Evolutionary conservation across 1,284 basidiomycete species (phyloP).

Genomic region (Thelephora terrestris): DNA sequence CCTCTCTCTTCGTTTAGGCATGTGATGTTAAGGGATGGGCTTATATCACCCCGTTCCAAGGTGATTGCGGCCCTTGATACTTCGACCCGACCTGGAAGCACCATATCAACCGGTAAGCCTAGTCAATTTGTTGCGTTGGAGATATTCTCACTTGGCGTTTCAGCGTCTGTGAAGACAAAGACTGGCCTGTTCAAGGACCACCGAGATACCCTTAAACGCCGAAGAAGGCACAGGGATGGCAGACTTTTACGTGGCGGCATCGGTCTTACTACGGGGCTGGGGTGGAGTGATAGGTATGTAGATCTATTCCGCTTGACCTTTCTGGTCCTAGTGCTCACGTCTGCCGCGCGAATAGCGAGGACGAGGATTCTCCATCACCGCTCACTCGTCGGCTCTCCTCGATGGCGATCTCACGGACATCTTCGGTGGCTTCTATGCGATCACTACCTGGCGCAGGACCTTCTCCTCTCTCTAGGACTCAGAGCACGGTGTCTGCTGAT

Average conservation of each 20-base stretch:
- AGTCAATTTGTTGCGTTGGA: conserved; percentile 3
- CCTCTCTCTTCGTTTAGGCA: conserved; percentile 30
- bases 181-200: conserved; percentile 51
- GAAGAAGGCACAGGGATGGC: conserved; percentile 63
- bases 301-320: conserved; percentile 7
- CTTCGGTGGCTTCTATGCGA: conserved; percentile 13
- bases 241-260: conserved; percentile 57
- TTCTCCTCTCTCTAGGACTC: not conserved
- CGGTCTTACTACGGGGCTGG: conserved; percentile 70
- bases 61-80: conserved; percentile 31
- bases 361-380: conserved; percentile 70
- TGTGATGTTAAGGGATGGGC: conserved; percentile 63
- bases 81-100: conserved; percentile 27
- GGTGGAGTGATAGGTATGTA: conserved; percentile 71
- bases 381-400: conserved; percentile 56
- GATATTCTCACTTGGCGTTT: conserved; percentile 1
- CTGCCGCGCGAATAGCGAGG: conserved; percentile 40
- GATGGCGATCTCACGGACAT: conserved; percentile 37
- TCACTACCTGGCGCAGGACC: not conserved
- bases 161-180: conserved; percentile 36
- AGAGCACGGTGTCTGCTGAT: too few relatives aligned
- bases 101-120: conserved; percentile 29
- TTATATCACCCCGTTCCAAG: conserved; percentile 67
- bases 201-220: conserved; percentile 51
- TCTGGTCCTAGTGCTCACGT: conserved; percentile 4